A percentile compares a stretch with the other conserved stretches of the same genome.
These are phyloP conservation scores for Penicillium pulvis DNA, from an alignment of 495 filamentous ascomycete genomes.

Conservation along the genomic window DNA sequence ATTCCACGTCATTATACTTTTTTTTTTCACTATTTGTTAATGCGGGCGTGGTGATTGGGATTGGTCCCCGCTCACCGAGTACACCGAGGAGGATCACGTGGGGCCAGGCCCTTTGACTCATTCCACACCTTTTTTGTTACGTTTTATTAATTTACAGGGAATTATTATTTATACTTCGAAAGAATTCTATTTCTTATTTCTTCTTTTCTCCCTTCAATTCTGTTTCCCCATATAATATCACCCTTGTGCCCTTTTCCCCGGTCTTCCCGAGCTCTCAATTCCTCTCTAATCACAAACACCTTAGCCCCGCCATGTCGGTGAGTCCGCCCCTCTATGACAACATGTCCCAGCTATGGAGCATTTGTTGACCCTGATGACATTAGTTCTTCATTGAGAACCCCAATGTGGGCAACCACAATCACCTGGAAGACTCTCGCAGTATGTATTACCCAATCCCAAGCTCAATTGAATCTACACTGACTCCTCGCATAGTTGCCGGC, in stretches of 20 bases:
- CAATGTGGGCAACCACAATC: constrained; percentile 77
- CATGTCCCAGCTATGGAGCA: neutral
- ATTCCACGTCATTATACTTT: neutral
- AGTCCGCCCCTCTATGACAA: constrained; percentile 33
- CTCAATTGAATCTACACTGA: constrained; percentile 10
- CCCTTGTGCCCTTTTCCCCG: neutral
- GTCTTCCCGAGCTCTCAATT: constrained; percentile 3
- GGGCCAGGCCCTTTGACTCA: constrained; percentile 23
- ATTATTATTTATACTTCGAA: neutral
- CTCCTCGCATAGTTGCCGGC: constrained; percentile 63
- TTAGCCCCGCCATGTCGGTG: constrained; percentile 44
- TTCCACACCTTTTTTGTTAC: constrained; percentile 17
- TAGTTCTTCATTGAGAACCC: constrained; percentile 90
- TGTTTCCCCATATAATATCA: neutral
- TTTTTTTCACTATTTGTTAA: constrained; percentile 10
- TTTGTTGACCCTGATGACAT: constrained; percentile 18
- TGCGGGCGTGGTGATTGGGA: constrained; percentile 25
- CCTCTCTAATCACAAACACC: constrained; percentile 2
- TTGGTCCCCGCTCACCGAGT: constrained; percentile 18
- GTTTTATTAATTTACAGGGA: constrained; percentile 8
- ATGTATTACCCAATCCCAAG: constrained; percentile 31
- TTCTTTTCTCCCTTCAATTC: constrained; percentile 5
- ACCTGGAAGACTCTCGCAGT: constrained; percentile 92
- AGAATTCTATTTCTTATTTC: neutral
- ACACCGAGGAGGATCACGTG: constrained; percentile 21